phyloP scores from a whole-genome alignment of 495 filamentous ascomycete genomes.

The Penicillium steckii region DNA sequence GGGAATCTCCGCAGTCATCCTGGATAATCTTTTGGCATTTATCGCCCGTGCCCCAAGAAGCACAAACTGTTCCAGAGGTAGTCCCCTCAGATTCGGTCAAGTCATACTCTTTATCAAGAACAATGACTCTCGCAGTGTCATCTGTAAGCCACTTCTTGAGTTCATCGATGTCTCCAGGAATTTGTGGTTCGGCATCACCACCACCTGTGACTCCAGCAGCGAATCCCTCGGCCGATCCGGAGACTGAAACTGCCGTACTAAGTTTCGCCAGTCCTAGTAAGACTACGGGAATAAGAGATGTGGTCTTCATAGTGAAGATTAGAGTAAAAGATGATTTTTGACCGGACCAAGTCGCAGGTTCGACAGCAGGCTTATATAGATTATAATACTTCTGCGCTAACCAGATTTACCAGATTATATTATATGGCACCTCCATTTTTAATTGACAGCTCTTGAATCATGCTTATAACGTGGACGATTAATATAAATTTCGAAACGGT shows the following conservation, averaged over 20 bases:
- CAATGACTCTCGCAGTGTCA: conserved; percentile 37
- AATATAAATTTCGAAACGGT: background rate
- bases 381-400: too few species aligned
- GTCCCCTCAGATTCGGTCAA: conserved; percentile 38
- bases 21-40: conserved; percentile 8
- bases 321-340: background rate
- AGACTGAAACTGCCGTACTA: conserved; percentile 15
- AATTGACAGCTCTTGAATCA: background rate
- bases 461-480: background rate
- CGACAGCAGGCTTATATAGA: too few species aligned
- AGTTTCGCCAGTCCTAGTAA: background rate
- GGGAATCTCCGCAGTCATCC: background rate
- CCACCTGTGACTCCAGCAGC: conserved; percentile 44
- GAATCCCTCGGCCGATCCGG: conserved; percentile 38
- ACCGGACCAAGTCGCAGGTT: too few species aligned
- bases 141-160: conserved; percentile 21
- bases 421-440: too few species aligned
- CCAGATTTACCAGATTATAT: too few species aligned
- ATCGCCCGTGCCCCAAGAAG: conserved; percentile 1
- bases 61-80: conserved; percentile 13
- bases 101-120: conserved; percentile 37
- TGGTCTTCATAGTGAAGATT: background rate
- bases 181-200: conserved; percentile 36
- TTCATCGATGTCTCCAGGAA: conserved; percentile 17
- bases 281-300: background rate